Conservation (phyloP, 768 basidiomycete genomes). For the Tricholoma sp. region DNA sequence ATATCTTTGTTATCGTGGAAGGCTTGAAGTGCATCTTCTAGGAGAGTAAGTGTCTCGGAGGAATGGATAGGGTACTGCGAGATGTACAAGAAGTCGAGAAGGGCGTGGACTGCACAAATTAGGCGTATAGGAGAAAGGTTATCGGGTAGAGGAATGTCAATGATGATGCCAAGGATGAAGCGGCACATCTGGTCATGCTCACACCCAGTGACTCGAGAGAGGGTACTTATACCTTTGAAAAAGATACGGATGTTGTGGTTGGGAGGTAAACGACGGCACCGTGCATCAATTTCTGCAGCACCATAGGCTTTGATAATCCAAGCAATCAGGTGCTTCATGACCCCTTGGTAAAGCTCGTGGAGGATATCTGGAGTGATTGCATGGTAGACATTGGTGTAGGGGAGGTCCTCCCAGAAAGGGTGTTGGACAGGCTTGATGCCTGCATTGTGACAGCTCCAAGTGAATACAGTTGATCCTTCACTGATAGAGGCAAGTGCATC, state of each 20-base stretch:
- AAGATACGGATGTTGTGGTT: constrained; percentile 29
- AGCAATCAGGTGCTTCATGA: constrained; percentile 15
- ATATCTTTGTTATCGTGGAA: neutral
- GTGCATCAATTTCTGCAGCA: neutral
- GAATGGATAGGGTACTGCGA: neutral
- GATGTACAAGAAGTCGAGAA: neutral
- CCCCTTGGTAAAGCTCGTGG: constrained; percentile 16
- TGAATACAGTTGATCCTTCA: constrained; percentile 11
- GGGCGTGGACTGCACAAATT: neutral
- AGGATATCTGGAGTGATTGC: neutral
- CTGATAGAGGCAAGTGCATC: constrained; percentile 23
- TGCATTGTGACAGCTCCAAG: constrained; percentile 11
- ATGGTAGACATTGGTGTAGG: neutral
- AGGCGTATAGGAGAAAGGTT: neutral
- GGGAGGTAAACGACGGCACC: neutral
- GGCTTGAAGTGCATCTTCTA: neutral
- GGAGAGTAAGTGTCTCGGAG: neutral
- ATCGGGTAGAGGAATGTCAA: neutral
- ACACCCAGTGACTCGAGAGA: constrained; percentile 38
- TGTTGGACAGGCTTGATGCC: constrained; percentile 22
- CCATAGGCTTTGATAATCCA: neutral
- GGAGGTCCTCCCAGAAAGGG: neutral
- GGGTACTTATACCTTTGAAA: constrained; percentile 34
- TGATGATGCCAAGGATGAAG: neutral
- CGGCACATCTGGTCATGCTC: constrained; percentile 18